phyloP scores from a whole-genome alignment of 768 basidiomycete genomes.

The Trametes cingulata region DNA sequence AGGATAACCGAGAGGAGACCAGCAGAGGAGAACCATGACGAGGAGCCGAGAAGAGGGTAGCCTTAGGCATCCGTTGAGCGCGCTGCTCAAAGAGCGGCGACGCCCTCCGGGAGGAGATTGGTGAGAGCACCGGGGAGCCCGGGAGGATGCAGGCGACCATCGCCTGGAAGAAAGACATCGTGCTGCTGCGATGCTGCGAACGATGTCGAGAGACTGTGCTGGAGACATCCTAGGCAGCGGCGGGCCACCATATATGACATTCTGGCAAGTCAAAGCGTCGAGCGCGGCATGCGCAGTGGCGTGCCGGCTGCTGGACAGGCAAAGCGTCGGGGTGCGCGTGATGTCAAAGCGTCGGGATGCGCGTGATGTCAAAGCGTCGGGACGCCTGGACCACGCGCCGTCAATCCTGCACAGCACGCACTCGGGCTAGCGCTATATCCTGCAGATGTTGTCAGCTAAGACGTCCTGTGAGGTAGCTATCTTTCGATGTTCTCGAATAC shows the following conservation, averaged over 20 bases:
- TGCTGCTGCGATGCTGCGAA: background rate
- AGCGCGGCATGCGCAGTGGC: background rate
- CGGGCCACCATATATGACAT: background rate
- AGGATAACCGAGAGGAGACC: background rate
- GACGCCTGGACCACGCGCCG: background rate
- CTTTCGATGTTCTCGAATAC: too few species aligned
- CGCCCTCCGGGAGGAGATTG: background rate
- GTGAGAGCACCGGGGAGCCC: background rate
- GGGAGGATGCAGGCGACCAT: background rate
- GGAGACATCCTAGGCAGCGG: background rate
- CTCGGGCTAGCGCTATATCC: too few species aligned
- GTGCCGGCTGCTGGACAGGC: background rate
- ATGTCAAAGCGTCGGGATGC: background rate
- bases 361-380: background rate
- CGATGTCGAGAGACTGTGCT: background rate
- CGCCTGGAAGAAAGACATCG: slow-evolving; percentile 3
- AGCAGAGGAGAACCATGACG: background rate
- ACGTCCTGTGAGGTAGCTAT: too few species aligned
- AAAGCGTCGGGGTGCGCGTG: slow-evolving; percentile 5
- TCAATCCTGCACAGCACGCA: too few species aligned
- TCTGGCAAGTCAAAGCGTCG: slow-evolving; percentile 3
- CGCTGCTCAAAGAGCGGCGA: background rate
- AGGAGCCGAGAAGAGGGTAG: background rate
- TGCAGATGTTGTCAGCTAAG: too few species aligned
- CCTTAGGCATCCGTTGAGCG: background rate